Evolutionary conservation across 495 filamentous ascomycete species (phyloP), one percentile per base, ranked within the genome.

Genomic region (Trichoderma asperelloides): DNA sequence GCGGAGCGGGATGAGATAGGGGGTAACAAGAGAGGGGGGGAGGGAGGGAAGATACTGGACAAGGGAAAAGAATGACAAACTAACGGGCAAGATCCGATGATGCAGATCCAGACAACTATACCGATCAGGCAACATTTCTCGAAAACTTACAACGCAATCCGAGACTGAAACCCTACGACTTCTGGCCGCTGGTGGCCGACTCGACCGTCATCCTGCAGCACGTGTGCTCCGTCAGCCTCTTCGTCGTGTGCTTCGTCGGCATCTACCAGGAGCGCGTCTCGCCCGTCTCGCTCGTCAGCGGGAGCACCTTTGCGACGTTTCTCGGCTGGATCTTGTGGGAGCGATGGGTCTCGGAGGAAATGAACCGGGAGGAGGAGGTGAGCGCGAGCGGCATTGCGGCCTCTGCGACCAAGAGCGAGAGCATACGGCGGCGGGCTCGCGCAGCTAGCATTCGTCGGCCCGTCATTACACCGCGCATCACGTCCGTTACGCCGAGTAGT

Each of bases 181-280:
- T 98, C 79, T 98, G 96, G 93, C 91, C 93, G 2, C 83, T 98
- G 6, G 91, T 98, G 45, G 90, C 92, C 67, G 95, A 97, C 73
- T 93, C 91, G 15, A 98, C 95, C 7, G 92, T 97, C 64, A 97
- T 98, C 69, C 90, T 97, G 15, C 95, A 98, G 73, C 95, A 98
- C 77, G 89, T 98, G 3, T 95, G 91, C 74, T 93, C 91, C 8
- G 94, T 98, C 66, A 88, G 87, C 65, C 94, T 98, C 62, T 98
- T 98, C 69, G 84, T 96, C 65, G 95, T 93, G 69, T 96, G 91
- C 76, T 98, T 98, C 72, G 87, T 91, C 21, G 92, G 88, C 27
- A 98, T 98, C 69, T 90, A 89, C 70, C 89, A 92, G 68, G 87
- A 94, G 68, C 83, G 91, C 39, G 87, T 97, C 33, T 91, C 88